Conservation (phyloP, 768 basidiomycete genomes). For the Tremella fuciformis region DNA sequence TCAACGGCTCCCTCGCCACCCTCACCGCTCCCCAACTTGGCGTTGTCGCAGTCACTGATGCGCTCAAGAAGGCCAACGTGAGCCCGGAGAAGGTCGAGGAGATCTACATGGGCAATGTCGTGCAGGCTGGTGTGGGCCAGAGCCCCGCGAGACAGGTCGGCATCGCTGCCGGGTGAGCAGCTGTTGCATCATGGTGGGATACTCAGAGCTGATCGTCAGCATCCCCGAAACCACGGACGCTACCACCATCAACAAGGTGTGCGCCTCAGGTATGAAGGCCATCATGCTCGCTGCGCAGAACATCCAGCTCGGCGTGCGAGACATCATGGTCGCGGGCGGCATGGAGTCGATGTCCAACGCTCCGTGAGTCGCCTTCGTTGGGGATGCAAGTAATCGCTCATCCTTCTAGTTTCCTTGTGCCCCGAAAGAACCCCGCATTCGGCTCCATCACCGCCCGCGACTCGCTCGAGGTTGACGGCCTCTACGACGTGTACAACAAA, state of each 20-base stretch:
- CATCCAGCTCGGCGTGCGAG: constrained; percentile 80
- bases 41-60: constrained; percentile 80
- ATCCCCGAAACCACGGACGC: constrained; percentile 81
- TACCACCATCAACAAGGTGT: constrained; percentile 99
- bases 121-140: constrained; percentile 96
- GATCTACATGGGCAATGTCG: constrained; percentile 94
- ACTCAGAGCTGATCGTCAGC: constrained; percentile 14
- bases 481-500: constrained; percentile 96
- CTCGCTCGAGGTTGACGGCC: constrained; percentile 85
- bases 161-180: constrained; percentile 68
- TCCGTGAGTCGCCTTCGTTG: constrained; percentile 64
- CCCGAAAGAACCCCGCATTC: constrained; percentile 58
- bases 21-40: constrained; percentile 91
- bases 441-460: constrained; percentile 86
- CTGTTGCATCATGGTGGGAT: background rate
- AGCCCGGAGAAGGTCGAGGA: constrained; percentile 84
- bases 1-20: constrained; percentile 83
- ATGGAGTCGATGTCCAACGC: constrained; percentile 99
- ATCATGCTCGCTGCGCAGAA: constrained; percentile 90
- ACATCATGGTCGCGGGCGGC: constrained; percentile 86
- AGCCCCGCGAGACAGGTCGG: constrained; percentile 97
- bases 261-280: constrained; percentile 93
- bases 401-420: constrained; percentile 52
- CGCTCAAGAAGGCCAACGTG: constrained; percentile 73
- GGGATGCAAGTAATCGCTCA: background rate